These are phyloP conservation scores for Pseudonitzschia delicatissima DNA, from an alignment of 108 stramenopile species.

Conservation along the genomic window DNA sequence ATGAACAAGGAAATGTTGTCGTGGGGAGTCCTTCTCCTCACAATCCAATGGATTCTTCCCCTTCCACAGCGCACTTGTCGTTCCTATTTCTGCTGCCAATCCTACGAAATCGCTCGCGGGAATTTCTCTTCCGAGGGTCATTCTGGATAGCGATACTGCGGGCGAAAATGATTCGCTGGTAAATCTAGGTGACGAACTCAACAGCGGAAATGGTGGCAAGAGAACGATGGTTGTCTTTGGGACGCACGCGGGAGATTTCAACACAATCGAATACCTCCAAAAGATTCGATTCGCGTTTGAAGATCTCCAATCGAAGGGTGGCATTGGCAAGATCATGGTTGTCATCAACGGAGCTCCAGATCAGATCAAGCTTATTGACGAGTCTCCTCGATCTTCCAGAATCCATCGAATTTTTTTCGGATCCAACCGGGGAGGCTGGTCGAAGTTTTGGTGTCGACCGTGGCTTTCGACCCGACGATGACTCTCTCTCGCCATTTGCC, in stretches of 20 bases:
- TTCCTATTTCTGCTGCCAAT: conserved; percentile 7
- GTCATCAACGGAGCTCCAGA: conserved; percentile 67
- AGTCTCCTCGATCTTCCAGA: conserved; percentile 53
- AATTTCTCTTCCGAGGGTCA: background rate
- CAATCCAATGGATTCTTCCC: no score
- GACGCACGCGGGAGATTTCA: conserved; percentile 81
- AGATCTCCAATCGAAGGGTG: conserved; percentile 47
- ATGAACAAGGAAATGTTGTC: no score
- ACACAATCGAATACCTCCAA: conserved; percentile 88
- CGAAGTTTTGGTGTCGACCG: conserved; percentile 64
- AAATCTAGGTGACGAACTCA: background rate
- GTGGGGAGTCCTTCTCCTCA: no score
- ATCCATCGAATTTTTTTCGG: conserved; percentile 60
- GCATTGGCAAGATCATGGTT: conserved; percentile 57
- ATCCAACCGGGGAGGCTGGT: conserved; percentile 72
- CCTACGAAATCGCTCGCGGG: conserved; percentile 1
- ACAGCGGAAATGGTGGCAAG: background rate
- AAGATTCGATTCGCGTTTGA: conserved; percentile 72
- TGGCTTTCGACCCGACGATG: conserved; percentile 80
- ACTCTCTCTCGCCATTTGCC: conserved; percentile 64
- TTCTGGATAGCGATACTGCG: background rate
- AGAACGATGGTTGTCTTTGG: conserved; percentile 19
- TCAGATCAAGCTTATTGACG: conserved; percentile 42
- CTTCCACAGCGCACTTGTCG: conserved; percentile 3
- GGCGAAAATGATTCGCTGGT: background rate